Evolutionary conservation across 2,329 filamentous ascomycete species (phyloP).

Genomic region (Xylaria polymorpha): DNA sequence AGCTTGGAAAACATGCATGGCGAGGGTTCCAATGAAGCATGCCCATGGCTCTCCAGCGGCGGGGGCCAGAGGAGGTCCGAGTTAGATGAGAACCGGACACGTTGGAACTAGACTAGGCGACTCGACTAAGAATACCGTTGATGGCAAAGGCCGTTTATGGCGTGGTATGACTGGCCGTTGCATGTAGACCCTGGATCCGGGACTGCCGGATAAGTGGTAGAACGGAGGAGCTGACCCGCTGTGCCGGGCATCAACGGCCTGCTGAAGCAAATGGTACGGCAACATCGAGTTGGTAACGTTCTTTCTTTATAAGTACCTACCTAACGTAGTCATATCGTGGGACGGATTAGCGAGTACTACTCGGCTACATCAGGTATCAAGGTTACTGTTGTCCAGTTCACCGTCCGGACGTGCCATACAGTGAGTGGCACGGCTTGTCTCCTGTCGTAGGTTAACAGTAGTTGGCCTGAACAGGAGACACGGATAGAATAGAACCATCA

Average conservation of each 20-base stretch:
- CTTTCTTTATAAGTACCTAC: constrained; percentile 4
- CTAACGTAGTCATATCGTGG: too few species aligned
- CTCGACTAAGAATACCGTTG: not conserved
- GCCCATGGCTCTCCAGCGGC: not conserved
- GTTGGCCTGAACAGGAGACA: not conserved
- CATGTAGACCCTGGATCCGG: not conserved
- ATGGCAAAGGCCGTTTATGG: not conserved
- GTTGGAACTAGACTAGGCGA: not conserved
- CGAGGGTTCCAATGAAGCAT: not conserved
- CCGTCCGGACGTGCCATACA: not conserved
- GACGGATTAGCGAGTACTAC: not conserved
- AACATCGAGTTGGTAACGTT: constrained; percentile 1
- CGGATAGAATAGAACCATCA: not conserved
- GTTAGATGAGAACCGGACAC: not conserved
- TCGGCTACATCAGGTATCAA: not conserved
- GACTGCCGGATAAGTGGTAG: constrained; percentile 11
- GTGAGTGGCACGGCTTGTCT: too few species aligned
- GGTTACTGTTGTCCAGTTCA: not conserved
- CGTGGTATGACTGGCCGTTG: not conserved
- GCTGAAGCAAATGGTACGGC: not conserved
- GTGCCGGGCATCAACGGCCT: not conserved
- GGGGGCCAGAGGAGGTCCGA: not conserved
- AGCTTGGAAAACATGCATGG: not conserved
- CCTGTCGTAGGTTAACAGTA: too few species aligned
- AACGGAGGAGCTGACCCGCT: constrained; percentile 3